Evolutionary conservation across 768 basidiomycete species (phyloP), one percentile per base, ranked within the genome.

Genomic region (Hygrophorus pudorinus): DNA sequence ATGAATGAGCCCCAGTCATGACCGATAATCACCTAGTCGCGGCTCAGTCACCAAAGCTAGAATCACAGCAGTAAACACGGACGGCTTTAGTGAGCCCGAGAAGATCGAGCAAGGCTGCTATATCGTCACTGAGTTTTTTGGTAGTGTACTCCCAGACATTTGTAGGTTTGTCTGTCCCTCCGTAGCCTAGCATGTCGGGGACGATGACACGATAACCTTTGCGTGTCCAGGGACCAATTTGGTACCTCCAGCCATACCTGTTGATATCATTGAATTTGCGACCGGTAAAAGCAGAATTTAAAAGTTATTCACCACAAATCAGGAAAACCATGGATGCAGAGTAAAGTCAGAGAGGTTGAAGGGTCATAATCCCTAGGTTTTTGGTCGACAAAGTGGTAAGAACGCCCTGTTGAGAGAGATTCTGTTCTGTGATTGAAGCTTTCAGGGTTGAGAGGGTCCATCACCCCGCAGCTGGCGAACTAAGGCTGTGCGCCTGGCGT

Each of bases 241-340:
- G 85, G 56, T 80, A 59, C 43, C 81, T 68, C 83, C 83, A 87
- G 28, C 81, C 81, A 58, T 79, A 85, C 78, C 78, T 79, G 36
- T 3, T 46, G 12, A 18, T 5, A 28, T 20, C 38, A 31, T 38
- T 20, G 44, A 9, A 9, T 24, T 16, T 13, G 37, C 18, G 21
- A 10, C 29, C 13, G 32, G 33, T 24, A 6, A 17, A 14, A 16
- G 17, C 11, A 43, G 17, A 16, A n/a, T n/a, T n/a, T 8, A 35
- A 46, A n/a, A 52, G 20, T 29, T 29, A 46, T 48, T 17, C 58
- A 65, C 71, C 71, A 73, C 20, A 65, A 57, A 55, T 89, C 87
- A 11, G 87, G 86, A 56, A 89, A 88, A 1, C 87, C 86, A 55
- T 90, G 87, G 13, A 88, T 49, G 55, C 81, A 82, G n/a, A 88